Conservation (phyloP, 164 flowering plant species). For the Liriodendron chinense region DNA sequence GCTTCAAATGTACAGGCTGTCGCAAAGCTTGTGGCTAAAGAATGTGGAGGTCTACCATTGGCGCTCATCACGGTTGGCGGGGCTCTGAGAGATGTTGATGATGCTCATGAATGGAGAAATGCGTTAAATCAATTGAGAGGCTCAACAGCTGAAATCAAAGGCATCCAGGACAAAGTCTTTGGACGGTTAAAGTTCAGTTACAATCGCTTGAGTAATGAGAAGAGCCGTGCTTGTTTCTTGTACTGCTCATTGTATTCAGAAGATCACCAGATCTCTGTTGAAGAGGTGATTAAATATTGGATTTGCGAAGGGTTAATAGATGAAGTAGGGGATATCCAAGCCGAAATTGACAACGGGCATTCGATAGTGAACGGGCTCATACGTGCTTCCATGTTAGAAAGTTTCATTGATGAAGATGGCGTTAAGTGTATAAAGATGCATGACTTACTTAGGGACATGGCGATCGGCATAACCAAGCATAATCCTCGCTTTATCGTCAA, state of each 20-base stretch:
- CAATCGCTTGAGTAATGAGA: neutral
- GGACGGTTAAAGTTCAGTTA: neutral
- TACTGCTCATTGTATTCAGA: conserved; percentile 5
- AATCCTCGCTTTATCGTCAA: neutral
- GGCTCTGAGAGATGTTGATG: neutral
- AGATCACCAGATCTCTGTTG: neutral
- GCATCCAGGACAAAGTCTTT: neutral
- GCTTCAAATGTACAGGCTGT: neutral
- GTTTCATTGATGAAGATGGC: neutral
- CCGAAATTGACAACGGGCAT: neutral
- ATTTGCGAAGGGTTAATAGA: neutral
- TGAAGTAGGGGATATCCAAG: neutral
- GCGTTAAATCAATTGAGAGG: neutral
- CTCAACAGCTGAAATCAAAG: neutral
- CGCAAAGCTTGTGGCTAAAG: neutral
- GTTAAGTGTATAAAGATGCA: neutral
- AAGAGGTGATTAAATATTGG: neutral
- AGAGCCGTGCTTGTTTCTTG: neutral
- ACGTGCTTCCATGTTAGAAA: neutral
- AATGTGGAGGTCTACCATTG: neutral
- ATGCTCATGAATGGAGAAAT: neutral
- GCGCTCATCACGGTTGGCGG: neutral
- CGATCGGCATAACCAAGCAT: neutral
- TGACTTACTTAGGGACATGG: neutral
- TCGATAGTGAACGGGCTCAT: neutral